Evolutionary conservation across 805 yeast genomes (phyloP), one percentile per base, ranked within the genome.

Genomic region (Yamadazyma tumulicola): DNA sequence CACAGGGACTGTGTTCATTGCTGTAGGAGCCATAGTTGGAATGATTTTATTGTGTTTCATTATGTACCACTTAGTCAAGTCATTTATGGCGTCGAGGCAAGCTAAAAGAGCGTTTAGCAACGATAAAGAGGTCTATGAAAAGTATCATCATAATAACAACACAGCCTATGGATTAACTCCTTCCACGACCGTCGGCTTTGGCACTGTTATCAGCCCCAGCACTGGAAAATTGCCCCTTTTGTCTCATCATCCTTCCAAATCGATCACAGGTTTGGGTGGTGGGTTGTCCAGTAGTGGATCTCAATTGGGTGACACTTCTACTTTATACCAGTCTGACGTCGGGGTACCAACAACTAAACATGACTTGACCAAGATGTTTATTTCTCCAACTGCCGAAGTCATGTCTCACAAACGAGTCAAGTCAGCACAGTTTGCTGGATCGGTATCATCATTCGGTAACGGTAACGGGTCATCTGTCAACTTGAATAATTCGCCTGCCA

Each of bases 1-100:
- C 1, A 69, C 75, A 30, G 95, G 95, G 1, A 82, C 93, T 1
- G 88, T 87, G 2, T 86, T 85, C 59, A 86, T 87, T 33, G 82
- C 85, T 0, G 82, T 85, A 27, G 95, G 94, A 1, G 66, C 81
- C 8, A 67, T 80, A 24, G 76, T 80, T 4, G 85, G 80, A 0
- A 78, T 76, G 24, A 60, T 83, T 4, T 56, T 79, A 14, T 42
- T 80, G 3, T 69, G 67, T 1, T 65, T 81, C 25, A 43, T 73
- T 8, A 43, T 67, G 10, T 79, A 81, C 73, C 75, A 81, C 45
- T 48, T 72, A 15, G 54, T 74, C 16, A 61, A 68, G 26, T 72
- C 75, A 10, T 42, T 69, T 20, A 49, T 60, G 10, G 77, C 86
- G 4, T 71, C 72, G 18, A 64, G 73, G 39, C 52, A 69, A 27